A percentile compares a stretch with the other conserved stretches of the same genome.
Evolutionary conservation across 306 rosid species (phyloP).

Genomic region (Leucaena leucocephala): DNA sequence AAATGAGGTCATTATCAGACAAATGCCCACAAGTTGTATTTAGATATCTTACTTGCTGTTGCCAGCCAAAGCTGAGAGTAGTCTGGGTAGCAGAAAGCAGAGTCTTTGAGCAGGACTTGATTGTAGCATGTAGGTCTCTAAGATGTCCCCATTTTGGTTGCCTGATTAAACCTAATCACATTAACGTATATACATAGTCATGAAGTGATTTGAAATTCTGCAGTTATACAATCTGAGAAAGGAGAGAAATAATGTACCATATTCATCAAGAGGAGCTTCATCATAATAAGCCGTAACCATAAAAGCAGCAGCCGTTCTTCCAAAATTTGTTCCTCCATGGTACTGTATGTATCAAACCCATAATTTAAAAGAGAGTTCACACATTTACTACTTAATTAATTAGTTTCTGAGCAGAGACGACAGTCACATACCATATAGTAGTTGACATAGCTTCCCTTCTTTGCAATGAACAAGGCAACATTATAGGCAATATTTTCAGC

Average conservation of each 20-base stretch:
- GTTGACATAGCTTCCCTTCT: constrained; percentile 60
- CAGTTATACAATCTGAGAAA: not conserved
- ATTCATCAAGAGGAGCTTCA: constrained; percentile 59
- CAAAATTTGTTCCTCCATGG: constrained; percentile 68
- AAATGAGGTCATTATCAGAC: not conserved
- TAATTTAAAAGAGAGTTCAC: not conserved
- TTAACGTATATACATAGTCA: constrained; percentile 15
- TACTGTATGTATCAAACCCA: constrained; percentile 46
- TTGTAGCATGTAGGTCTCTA: constrained; percentile 66
- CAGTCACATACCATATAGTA: constrained; percentile 53
- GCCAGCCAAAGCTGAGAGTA: constrained; percentile 34
- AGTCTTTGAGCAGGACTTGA: constrained; percentile 58
- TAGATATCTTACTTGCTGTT: constrained; percentile 30
- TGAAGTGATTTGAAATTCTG: not conserved
- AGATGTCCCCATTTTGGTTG: constrained; percentile 86
- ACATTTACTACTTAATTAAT: not conserved
- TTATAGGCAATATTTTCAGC: constrained; percentile 55
- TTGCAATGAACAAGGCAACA: constrained; percentile 42
- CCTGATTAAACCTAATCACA: constrained; percentile 55
- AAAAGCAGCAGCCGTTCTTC: constrained; percentile 45
- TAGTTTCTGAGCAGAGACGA: not conserved
- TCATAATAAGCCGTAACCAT: constrained; percentile 52
- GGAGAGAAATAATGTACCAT: constrained; percentile 38
- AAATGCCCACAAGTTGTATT: constrained; percentile 1
- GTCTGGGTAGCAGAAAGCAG: constrained; percentile 49